Base-by-base conservation (phyloP, 352 stramenopile genomes). In the Globisporangium canariense region DNA sequence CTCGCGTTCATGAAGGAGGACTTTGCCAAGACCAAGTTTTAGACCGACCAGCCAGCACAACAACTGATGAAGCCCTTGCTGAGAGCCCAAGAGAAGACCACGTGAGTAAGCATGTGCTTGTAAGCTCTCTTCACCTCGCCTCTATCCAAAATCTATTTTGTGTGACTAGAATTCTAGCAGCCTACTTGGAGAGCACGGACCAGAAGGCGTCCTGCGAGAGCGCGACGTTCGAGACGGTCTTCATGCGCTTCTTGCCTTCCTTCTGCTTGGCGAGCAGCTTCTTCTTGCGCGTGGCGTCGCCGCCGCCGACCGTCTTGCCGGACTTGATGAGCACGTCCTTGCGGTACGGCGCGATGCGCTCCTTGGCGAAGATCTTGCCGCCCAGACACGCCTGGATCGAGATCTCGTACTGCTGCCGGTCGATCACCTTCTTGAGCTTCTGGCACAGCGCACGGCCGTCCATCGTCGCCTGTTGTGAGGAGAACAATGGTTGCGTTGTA, bases 221-320 rank as follows among this genome's bases (percentile, higher is more conserved):
- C 67, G 96, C 82, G 4, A 99, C 97, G 65, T 98, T 98, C 8
- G 97, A 94, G 51, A 98, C 88, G 14, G 93, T 96, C 78, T 99
- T 98, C 78, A 98, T 96, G 61, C 93, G 92, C 64, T 98, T 97
- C 83, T 99, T 99, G 65, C 98, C 98, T 61, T 97, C 81, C 74
- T 99, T 99, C 75, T 99, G 98, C 79, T 99, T 99, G 67, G 99
- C 97, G 13, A 99, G 74, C 34, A 99, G 82, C 70, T 99, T 99
- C 67, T 98, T 98, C 76, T 99, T 99, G 55, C 98, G 81, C 53
- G 94, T 98, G 47, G 94, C 83, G 71, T 99, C 98, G 9, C 97
- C 97, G 30, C 97, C 97, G 50, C 97, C 97, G 16, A 99, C 97
- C 0, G 81, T 95, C 66, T 99, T 99, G 53, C 89, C 88, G 4